Evolutionary conservation across 352 stramenopile species (phyloP).

Genomic region (Phytophthora pistaciae): DNA sequence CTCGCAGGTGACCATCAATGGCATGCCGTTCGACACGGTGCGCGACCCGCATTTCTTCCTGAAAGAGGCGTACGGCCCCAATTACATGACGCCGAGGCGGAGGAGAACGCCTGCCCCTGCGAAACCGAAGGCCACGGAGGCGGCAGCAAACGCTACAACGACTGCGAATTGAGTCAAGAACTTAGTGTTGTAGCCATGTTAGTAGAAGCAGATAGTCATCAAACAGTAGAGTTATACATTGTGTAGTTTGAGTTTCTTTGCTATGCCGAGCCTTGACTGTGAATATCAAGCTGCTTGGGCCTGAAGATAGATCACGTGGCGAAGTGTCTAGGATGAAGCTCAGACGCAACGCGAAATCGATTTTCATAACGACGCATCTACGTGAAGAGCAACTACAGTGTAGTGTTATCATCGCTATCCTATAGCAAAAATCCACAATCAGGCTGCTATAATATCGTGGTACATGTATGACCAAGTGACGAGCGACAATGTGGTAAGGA

Average conservation of each 20-base stretch:
- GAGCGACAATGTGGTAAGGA: neutral
- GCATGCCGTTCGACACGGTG: conserved; percentile 45
- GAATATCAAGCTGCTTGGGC: too few species aligned
- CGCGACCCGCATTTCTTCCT: conserved; percentile 45
- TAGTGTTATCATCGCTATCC: too few species aligned
- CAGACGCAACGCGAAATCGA: too few species aligned
- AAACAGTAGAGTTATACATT: neutral
- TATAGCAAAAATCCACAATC: neutral
- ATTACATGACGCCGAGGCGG: conserved; percentile 43
- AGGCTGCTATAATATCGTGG: neutral
- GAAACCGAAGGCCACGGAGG: neutral
- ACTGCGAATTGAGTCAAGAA: neutral
- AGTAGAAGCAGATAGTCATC: neutral
- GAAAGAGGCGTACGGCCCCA: conserved; percentile 33
- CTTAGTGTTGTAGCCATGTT: neutral
- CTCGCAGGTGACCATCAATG: conserved; percentile 40
- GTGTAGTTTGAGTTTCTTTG: too few species aligned
- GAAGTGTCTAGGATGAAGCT: too few species aligned
- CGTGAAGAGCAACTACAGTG: too few species aligned
- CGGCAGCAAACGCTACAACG: conserved; percentile 37
- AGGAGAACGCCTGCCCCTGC: neutral
- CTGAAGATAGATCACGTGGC: too few species aligned
- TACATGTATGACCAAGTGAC: neutral
- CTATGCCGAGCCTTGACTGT: too few species aligned
- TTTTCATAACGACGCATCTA: too few species aligned